phyloP scores from a whole-genome alignment of 2,329 filamentous ascomycete species.

The Bipolaris cookei region DNA sequence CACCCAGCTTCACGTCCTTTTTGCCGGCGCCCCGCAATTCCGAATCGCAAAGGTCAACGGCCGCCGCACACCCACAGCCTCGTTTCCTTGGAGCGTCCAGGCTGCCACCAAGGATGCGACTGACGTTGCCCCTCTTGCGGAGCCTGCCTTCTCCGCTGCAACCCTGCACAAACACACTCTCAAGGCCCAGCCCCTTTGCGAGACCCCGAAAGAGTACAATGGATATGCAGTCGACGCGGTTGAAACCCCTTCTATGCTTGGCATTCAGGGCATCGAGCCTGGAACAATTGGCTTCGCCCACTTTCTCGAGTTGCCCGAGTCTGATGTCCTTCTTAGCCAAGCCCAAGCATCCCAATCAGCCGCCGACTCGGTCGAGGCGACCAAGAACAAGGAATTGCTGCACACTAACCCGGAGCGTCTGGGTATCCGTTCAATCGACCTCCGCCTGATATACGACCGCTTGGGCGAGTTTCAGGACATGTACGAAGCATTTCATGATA shows the following conservation, averaged over 20 bases:
- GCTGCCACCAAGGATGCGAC: conserved; percentile 67
- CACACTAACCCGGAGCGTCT: conserved; percentile 47
- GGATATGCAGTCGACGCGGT: conserved; percentile 43
- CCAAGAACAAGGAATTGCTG: conserved; percentile 55
- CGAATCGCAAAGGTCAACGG: conserved; percentile 66
- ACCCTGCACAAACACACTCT: conserved; percentile 37
- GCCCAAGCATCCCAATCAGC: conserved; percentile 58
- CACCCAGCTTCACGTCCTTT: conserved; percentile 70
- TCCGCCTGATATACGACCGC: conserved; percentile 44
- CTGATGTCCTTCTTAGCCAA: conserved; percentile 64
- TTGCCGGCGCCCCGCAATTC: conserved; percentile 78
- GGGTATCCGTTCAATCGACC: conserved; percentile 46
- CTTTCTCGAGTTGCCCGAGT: conserved; percentile 68
- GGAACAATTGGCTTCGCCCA: conserved; percentile 73
- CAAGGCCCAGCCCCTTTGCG: conserved; percentile 16
- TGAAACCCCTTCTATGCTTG: conserved; percentile 73
- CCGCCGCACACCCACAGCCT: conserved; percentile 67
- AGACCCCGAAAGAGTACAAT: conserved; percentile 26
- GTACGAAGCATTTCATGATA: conserved; percentile 59
- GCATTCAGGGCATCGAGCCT: conserved; percentile 73
- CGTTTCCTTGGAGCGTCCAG: conserved; percentile 70
- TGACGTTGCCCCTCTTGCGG: conserved; percentile 53
- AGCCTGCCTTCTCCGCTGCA: conserved; percentile 48
- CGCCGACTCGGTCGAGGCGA: conserved; percentile 35
- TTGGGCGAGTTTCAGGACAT: conserved; percentile 57